Base-by-base conservation (phyloP, 2,329 filamentous ascomycete genomes). In the Cladosporium cucumerinum region DNA sequence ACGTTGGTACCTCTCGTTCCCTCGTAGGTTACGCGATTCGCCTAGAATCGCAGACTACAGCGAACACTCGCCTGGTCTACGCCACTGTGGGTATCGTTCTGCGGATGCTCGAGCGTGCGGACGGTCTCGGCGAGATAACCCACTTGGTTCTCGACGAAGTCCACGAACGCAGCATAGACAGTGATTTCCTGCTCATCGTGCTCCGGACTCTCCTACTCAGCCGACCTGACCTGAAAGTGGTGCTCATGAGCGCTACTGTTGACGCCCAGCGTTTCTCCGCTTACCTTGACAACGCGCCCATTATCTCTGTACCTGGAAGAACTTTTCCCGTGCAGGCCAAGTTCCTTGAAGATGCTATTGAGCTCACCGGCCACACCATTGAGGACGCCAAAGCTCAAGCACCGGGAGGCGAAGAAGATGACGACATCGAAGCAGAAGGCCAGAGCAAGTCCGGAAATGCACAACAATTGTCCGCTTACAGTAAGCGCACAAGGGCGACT, bases 121-220 rank as follows among this genome's bases (percentile, higher is more conserved):
- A 92, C 68, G 90, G 96, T 64, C 85, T 99, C 51, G 86, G 87
- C 65, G 94, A 97, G 68, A 89, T 99, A 61, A 97, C 94, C 0
- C 95, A 98, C 79, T 81, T 99, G 66, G 88, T 99, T 54, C 87
- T 99, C n/a, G 95, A 99, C 73, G 95, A 99, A 78, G 94, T 98
- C 2, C 95, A 99, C 74, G 95, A 99, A 77, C 88, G 94, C 67
- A 91, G 92, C 14, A 98, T 99, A 70, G 95, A 99, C 75, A 97
- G 93, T 64, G 95, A 99, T 76, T 97, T 99, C 75, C 82, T 99
- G 36, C 84, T 99, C 18, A 95, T 99, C 70, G 91, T 98, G 1
- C 84, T 99, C 59, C 92, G 92, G 73, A 90, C 93, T 67, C 82
- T 99, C 4, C 85, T 97, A 79, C 76, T 85, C 32, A 86, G 86